Conservation (phyloP, 352 stramenopile genomes). For the Phytophthora pini region DNA sequence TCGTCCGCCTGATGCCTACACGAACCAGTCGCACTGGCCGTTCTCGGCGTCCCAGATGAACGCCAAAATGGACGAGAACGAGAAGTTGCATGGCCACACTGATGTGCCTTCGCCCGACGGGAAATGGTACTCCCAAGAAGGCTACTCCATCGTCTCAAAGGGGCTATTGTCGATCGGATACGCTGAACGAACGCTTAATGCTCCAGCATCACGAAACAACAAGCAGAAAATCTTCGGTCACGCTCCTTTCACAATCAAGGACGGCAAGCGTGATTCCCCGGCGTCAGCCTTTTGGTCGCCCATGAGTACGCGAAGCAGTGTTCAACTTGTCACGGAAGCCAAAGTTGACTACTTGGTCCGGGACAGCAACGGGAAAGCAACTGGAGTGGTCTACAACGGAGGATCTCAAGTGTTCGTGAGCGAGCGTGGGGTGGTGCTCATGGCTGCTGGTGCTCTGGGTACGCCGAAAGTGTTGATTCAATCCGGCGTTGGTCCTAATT, state of each 20-base stretch:
- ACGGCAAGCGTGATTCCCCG: slow-evolving; percentile 58
- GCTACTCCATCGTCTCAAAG: slow-evolving; percentile 51
- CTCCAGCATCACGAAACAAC: slow-evolving; percentile 43
- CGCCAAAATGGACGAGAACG: slow-evolving; percentile 60
- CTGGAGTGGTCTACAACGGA: slow-evolving; percentile 54
- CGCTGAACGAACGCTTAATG: slow-evolving; percentile 45
- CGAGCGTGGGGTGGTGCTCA: slow-evolving; percentile 60
- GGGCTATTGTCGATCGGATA: slow-evolving; percentile 46
- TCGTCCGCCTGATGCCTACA: slow-evolving; percentile 61
- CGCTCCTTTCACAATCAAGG: slow-evolving; percentile 58
- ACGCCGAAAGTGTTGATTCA: slow-evolving; percentile 86
- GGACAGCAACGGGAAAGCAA: slow-evolving; percentile 35
- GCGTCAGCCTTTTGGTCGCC: slow-evolving; percentile 52
- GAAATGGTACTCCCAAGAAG: slow-evolving; percentile 62
- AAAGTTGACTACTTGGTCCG: slow-evolving; percentile 58
- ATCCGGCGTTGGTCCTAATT: slow-evolving; percentile 65
- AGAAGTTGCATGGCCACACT: slow-evolving; percentile 51
- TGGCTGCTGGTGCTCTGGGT: slow-evolving; percentile 67
- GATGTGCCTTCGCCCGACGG: slow-evolving; percentile 56
- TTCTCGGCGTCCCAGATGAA: slow-evolving; percentile 68
- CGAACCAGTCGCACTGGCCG: slow-evolving; percentile 54
- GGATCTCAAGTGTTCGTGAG: slow-evolving; percentile 40
- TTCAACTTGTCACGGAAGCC: slow-evolving; percentile 51
- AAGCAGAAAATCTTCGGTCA: slow-evolving; percentile 63
- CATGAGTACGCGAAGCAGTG: slow-evolving; percentile 53